Conservation (phyloP, 352 stramenopile species). For the Discostella stelligera region DNA sequence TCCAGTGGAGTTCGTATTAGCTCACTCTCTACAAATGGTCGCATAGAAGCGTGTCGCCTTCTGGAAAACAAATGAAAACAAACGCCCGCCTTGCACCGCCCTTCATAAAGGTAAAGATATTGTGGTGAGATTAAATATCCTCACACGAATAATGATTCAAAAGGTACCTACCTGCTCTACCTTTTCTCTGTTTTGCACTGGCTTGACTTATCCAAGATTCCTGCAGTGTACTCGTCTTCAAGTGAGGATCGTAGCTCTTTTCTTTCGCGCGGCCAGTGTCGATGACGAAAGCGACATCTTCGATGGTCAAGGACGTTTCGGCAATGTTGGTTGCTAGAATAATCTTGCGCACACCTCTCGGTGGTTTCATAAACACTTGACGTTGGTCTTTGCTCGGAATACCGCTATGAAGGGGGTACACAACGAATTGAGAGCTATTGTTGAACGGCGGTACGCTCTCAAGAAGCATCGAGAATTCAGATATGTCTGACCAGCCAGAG, state of each 20-base stretch:
- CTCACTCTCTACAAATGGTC: conserved; percentile 92
- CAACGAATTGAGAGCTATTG: conserved; percentile 58
- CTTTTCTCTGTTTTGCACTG: conserved; percentile 85
- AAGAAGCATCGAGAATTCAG: conserved; percentile 57
- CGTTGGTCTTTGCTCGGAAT: conserved; percentile 92
- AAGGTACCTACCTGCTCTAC: conserved; percentile 84
- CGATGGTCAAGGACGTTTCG: conserved; percentile 99
- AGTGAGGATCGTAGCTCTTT: conserved; percentile 97
- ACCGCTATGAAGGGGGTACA: conserved; percentile 91
- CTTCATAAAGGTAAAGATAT: conserved; percentile 2
- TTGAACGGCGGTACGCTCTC: conserved; percentile 62
- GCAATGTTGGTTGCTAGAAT: conserved; percentile 85
- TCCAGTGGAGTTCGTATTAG: conserved; percentile 88
- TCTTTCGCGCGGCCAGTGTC: conserved; percentile 94
- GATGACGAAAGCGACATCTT: conserved; percentile 91
- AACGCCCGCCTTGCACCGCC: conserved; percentile 94
- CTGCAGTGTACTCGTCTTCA: conserved; percentile 97
- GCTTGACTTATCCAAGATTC: conserved; percentile 92
- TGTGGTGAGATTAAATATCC: too few relatives aligned
- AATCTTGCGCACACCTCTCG: conserved; percentile 84
- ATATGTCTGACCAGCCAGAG: conserved; percentile 78
- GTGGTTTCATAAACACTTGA: conserved; percentile 88
- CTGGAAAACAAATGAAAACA: conserved; percentile 96
- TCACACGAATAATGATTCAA: conserved; percentile 1
- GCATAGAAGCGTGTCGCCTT: conserved; percentile 88